Percentiles rank a stretch among this genome's conserved stretches.
phyloP scores from a whole-genome alignment of 495 filamentous ascomycete species.

The Xylaria grammica region DNA sequence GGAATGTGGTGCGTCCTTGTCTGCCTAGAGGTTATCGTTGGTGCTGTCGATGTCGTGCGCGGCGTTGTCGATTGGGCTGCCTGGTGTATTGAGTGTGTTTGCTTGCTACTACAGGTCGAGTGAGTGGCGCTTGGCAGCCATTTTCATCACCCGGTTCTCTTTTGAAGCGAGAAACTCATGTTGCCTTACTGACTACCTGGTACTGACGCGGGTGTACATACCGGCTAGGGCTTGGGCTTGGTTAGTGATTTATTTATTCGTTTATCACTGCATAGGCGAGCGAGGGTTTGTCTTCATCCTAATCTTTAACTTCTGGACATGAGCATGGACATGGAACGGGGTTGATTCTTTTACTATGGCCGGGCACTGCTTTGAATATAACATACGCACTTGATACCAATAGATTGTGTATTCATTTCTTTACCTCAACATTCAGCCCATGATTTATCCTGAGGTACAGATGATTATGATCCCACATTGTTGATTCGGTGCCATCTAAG shows the following conservation, averaged over 20 bases:
- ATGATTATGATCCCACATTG: too few relatives aligned
- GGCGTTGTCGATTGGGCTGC: conserved; percentile 31
- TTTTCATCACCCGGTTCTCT: neutral
- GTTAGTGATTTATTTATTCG: neutral
- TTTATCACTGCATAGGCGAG: conserved; percentile 4
- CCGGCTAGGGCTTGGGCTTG: neutral
- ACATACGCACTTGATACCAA: conserved; percentile 8
- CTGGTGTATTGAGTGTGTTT: conserved; percentile 32
- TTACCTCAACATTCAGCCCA: too few relatives aligned
- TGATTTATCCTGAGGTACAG: too few relatives aligned
- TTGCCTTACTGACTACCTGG: neutral
- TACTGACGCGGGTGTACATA: neutral
- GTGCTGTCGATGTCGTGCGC: conserved; percentile 24
- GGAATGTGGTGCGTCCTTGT: conserved; percentile 24
- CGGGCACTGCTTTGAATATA: neutral
- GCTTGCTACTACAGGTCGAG: conserved; percentile 25
- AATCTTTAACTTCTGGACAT: neutral
- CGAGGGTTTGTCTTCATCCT: conserved; percentile 3
- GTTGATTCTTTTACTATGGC: neutral
- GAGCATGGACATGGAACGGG: neutral
- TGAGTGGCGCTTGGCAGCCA: neutral
- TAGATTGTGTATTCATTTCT: conserved; percentile 1
- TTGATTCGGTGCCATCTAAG: too few relatives aligned
- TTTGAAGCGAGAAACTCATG: neutral
- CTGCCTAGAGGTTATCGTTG: conserved; percentile 22